Base-by-base conservation (phyloP, 495 filamentous ascomycete genomes). In the Neurospora sp. region DNA sequence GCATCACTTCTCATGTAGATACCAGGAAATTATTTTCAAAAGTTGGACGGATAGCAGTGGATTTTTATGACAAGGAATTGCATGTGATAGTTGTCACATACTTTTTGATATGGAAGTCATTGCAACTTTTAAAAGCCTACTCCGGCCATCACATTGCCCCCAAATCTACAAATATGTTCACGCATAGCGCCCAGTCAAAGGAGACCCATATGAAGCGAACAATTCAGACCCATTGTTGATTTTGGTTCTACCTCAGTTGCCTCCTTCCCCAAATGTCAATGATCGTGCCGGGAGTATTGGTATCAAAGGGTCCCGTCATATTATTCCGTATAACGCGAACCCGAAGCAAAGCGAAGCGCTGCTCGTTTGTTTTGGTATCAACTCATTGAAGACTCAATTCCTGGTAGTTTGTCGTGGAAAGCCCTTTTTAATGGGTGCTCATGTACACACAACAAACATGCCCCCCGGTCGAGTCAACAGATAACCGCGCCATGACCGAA, bases 401-500 rank as follows among this genome's bases (percentile, higher is more conserved):
- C 54, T 66, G 54, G 14, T 66, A 18, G 54, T 16, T 66, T 66
- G 54, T 66, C 54, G 54, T 66, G 54, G 54, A 66, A 66, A 35
- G 54, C 54, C 54, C 54, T 66, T 62, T 62, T 62, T 16, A 14
- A 59, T 27, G 54, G 54, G 54, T 66, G 27, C 54, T 66, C 54
- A 66, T 18, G 54, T 31, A 66, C 54, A 66, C 54, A 66, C 54
- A 66, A 66, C 54, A 66, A 66, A 66, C 54, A 1, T 9, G 54
- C 54, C 27, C 54, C 54, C 71, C 44, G 71, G 54, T 69, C 54
- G 46, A 71, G 70, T 59, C 39, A 71, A 41, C 72, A 72, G 37
- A 46, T 35, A 72, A 80, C 75, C 76, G 74, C 81, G 78, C 79
- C 80, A 73, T 80, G 75, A 76, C 77, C 77, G 41, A 79, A 66